Percentiles rank a stretch among this genome's conserved stretches.
Evolutionary conservation across 73 alveolate species (phyloP).

Genomic region (Tetrahymena borealis): DNA sequence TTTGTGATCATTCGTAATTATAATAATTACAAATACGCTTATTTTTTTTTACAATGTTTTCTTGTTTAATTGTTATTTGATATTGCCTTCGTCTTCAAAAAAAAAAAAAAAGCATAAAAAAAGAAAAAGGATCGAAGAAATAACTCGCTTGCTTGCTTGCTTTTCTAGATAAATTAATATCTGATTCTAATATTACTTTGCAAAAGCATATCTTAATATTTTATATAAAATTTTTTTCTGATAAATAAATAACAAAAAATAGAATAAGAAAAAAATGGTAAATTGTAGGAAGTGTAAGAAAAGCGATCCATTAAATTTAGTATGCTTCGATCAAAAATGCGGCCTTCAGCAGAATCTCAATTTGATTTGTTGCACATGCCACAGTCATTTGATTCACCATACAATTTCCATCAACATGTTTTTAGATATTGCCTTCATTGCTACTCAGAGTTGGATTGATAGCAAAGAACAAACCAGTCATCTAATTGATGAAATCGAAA

Average conservation of each 20-base stretch:
- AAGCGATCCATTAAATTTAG: background rate
- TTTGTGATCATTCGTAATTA: too few species aligned
- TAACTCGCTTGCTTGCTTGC: background rate
- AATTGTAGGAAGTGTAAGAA: background rate
- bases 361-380: background rate
- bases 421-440: background rate
- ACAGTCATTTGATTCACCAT: background rate
- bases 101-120: background rate
- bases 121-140: background rate
- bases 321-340: background rate
- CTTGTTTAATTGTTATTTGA: background rate
- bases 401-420: background rate
- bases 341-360: background rate
- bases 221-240: background rate
- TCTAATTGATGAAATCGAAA: background rate
- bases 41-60: too few species aligned
- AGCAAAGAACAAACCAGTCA: background rate
- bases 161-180: background rate
- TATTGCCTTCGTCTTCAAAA: background rate
- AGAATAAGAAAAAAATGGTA: background rate
- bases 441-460: background rate
- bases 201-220: background rate
- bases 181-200: background rate
- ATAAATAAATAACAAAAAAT: background rate
- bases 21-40: too few species aligned